Base-by-base conservation (phyloP, 2,329 filamentous ascomycete genomes). In the Lecanosticta acicola region DNA sequence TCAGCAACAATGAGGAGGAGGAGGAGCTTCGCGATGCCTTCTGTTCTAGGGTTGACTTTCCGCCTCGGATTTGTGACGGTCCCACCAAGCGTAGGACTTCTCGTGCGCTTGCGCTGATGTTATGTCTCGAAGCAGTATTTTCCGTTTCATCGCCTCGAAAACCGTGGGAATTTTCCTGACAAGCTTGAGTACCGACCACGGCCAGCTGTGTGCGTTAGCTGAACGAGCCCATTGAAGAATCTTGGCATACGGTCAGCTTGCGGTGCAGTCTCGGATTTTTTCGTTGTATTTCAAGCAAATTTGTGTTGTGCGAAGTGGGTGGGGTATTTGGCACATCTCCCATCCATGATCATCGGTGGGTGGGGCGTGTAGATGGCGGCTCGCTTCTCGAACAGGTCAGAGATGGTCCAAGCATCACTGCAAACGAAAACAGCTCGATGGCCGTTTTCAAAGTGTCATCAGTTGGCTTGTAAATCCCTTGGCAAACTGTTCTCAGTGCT, bases 281-380 rank as follows among this genome's bases (percentile, higher is more conserved):
- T 57, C 52, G n/a, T 48, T 52, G 38, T 55, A 55, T 16, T 45
- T 42, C 3, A 57, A 20, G 8, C 44, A 47, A 3, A 50, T 47
- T 34, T 55, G 52, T n/a, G 33, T 49, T 49, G 8, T 36, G 14
- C 11, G 49, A 32, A n/a, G 41, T 38, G 52, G n/a, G n/a, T n/a
- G n/a, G n/a, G n/a, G 57, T 18, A 59, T 61, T 70, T 29, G 69
- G 63, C 20, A 72, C 66, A 51, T 72, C 69, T 16, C 68, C 68
- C 66, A 72, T 69, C 3, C 68, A 66, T 29, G 4, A 73, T 68
- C 59, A 71, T 70, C 20, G 68, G 62, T 5, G 70, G 70, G 11
- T 61, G 49, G 8, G 57, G 60, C 2, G 62, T 59, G 45, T 63
- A 66, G 39, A 64, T 63, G 8, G 50, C 53, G 4, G 62, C 59